Percentiles rank a stretch among this genome's conserved stretches.
phyloP scores from a whole-genome alignment of 2,329 filamentous ascomycete species.

The Xenoacremonium recifei region DNA sequence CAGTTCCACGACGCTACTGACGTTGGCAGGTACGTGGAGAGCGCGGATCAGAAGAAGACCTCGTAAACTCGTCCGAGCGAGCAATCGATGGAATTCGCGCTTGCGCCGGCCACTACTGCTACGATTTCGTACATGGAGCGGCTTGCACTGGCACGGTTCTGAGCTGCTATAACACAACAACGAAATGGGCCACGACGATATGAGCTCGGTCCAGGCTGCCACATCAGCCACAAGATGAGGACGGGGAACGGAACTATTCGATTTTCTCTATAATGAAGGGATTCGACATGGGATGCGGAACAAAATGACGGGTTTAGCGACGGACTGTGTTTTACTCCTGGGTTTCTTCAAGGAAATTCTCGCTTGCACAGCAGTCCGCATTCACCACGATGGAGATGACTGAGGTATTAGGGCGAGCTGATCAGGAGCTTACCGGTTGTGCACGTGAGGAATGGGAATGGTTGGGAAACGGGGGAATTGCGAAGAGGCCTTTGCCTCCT shows the following conservation, averaged over 20 bases:
- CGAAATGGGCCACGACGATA: constrained; percentile 16
- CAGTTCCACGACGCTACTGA: constrained; percentile 81
- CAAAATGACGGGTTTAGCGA: too few relatives aligned
- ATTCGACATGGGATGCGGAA: too few relatives aligned
- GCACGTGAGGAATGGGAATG: constrained; percentile 12
- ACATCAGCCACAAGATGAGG: constrained; percentile 9
- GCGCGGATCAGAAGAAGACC: constrained; percentile 50
- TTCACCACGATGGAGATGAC: too few relatives aligned
- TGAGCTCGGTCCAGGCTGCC: constrained; percentile 16
- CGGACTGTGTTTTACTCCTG: too few relatives aligned
- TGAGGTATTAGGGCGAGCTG: constrained; percentile 14
- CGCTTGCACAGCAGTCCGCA: too few relatives aligned
- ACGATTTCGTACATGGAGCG: too few relatives aligned
- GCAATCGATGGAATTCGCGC: too few relatives aligned
- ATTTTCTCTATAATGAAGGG: too few relatives aligned
- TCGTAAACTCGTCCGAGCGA: constrained; percentile 29
- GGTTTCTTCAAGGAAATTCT: too few relatives aligned
- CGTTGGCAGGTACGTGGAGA: constrained; percentile 67
- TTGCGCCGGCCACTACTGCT: too few relatives aligned
- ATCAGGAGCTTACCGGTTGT: constrained; percentile 12
- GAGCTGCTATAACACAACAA: constrained; percentile 15
- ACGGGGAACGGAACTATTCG: too few relatives aligned
- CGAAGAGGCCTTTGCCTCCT: constrained; percentile 17
- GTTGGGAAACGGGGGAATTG: constrained; percentile 12
- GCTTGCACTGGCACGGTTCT: constrained; percentile 1